Evolutionary conservation across 2,329 filamentous ascomycete species (phyloP).

Genomic region (Colletotrichum kahawae): DNA sequence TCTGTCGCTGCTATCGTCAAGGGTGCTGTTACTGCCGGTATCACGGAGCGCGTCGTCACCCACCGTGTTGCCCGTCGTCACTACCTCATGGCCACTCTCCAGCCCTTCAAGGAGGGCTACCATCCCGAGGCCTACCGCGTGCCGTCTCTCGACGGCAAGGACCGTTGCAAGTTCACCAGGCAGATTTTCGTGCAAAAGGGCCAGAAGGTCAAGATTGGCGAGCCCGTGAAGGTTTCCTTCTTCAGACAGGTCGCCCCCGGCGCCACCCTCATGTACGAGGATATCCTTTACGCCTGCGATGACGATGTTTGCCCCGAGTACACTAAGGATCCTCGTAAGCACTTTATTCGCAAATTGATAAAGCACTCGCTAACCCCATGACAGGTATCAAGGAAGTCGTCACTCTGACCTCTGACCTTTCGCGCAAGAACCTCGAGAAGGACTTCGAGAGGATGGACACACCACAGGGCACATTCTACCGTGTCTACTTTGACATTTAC

Average conservation of each 20-base stretch:
- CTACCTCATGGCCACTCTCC: slow-evolving; percentile 98
- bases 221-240: slow-evolving; percentile 98
- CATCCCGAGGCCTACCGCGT: slow-evolving; percentile 98
- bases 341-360: neutral
- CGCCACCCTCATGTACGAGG: slow-evolving; percentile 98
- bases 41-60: slow-evolving; percentile 95
- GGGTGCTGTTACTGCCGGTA: slow-evolving; percentile 95
- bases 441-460: slow-evolving; percentile 99
- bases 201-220: slow-evolving; percentile 98
- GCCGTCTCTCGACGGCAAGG: slow-evolving; percentile 93
- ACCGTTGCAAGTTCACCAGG: slow-evolving; percentile 97
- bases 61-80: slow-evolving; percentile 96
- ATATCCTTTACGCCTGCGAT: slow-evolving; percentile 96
- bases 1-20: slow-evolving; percentile 98
- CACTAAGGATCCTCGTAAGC: slow-evolving; percentile 97
- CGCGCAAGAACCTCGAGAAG: slow-evolving; percentile 97
- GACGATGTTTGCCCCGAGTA: slow-evolving; percentile 98
- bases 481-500: slow-evolving; percentile 80
- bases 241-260: slow-evolving; percentile 98
- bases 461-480: slow-evolving; percentile 94
- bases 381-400: slow-evolving; percentile 98
- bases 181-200: slow-evolving; percentile 99
- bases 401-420: slow-evolving; percentile 94
- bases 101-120: slow-evolving; percentile 98
- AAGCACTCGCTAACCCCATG: slow-evolving; percentile 29